Evolutionary conservation across 1,139 yeast species (phyloP), one percentile per base, ranked within the genome.

Genomic region (Kazachstania sp.): DNA sequence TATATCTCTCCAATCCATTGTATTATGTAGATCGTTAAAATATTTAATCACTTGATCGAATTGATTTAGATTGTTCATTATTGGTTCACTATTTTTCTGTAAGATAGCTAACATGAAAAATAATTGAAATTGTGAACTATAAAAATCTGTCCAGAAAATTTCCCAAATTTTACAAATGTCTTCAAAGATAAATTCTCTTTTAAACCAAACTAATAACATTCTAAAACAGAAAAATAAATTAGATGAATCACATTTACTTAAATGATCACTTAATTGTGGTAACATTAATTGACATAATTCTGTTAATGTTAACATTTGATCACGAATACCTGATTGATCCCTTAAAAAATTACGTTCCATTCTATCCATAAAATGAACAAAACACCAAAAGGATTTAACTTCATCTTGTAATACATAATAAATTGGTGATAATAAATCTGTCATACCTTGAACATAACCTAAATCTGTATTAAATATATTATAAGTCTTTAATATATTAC

Each of bases 381-480:
- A 92, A 16, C 92, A 83, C 95, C 96, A 88, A 64, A 92, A 92
- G 2, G 95, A 73, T 31, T 87, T 61, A 0, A 82, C 72, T 57
- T 90, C 97, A 63, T 90, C 95, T 59, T 81, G 80, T 39, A 86
- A 69, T 7, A 80, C 75, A 39, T 81, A 85, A 62, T 88, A 94
- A 5, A 92, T 67, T 1, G 97, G 97, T 0, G 96, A 83, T 37
- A 94, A 71, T 47, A 92, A 70, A 64, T 92, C 99, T 8, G 95
- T 82, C 99, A 92, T 92, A 2, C 99, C 99, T 68, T 92, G 99
- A 20, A 92, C 96, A 61, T 92, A 92, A 0, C 98, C 98, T 56
- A 94, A 69, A 55, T 87, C 83, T 43, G 71, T 73, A 64, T 92
- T 92, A 64, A 81, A 77, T 65, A 86, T 90, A 64, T 92, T 90